Base-by-base conservation (phyloP, 1,139 yeast species). In the Geotrichum siamense region DNA sequence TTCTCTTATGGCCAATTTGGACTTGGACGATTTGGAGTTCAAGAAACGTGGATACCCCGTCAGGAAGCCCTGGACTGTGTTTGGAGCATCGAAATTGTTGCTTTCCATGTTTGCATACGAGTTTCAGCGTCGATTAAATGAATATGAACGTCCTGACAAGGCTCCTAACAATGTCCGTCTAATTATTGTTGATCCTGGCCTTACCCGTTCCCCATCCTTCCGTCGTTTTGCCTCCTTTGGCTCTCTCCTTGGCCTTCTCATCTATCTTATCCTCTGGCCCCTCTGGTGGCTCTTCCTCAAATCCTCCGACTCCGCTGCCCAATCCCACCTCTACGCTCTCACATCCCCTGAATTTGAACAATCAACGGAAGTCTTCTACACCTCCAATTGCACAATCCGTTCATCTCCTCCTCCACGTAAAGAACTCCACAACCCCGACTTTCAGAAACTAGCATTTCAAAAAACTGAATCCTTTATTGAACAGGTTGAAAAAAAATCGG, bases 121-220 rank as follows among this genome's bases (percentile, higher is more conserved):
- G 56, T 78, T 75, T 55, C 97, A 89, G 64, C 70, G 79, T 43
- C 70, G 78, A 48, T 60, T 86, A 45, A 70, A 69, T 34, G 57
- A 58, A 3, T 77, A 75, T 52, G 78, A 76, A 55, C 69, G 89
- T 29, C 72, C 78, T 25, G 94, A 85, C 55, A 68, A 72, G 50
- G 76, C 80, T 25, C 82, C 84, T 1, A 71, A 54, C 56, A 83
- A 82, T 55, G 78, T 85, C 15, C 74, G 81, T 41, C 72, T 86
- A n/a, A 73, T 81, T 48, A 55, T 85, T 48, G 94, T 84, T 3
- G 93, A 91, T 57, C 98, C 98, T 0, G 98, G 98, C 0, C 55
- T 89, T 40, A 83, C 85, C 81, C 73, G 97, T 55, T 79, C 94
- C 1, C 84, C 94, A 2, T 78, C 93, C 29, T 81, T 91, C 38